Percentiles rank a stretch among this genome's conserved stretches.
phyloP scores from a whole-genome alignment of 345 rosid genomes.

The Durio zibethinus region DNA sequence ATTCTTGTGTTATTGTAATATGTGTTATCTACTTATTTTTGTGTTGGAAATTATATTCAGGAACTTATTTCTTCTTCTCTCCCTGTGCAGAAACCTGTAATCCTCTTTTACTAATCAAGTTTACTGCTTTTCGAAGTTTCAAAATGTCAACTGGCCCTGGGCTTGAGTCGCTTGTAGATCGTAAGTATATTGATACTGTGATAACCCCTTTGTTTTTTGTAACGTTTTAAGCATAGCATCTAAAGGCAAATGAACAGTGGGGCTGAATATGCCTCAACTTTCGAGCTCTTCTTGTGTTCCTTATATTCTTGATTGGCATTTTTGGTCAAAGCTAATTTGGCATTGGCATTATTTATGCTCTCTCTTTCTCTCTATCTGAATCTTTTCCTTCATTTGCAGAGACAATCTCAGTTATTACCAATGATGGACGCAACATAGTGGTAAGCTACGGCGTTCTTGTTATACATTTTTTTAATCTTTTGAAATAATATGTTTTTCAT shows the following conservation, averaged over 20 bases:
- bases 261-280: background rate
- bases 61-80: background rate
- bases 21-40: background rate
- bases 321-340: background rate
- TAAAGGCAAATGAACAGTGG: background rate
- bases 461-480: constrained; percentile 7
- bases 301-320: background rate
- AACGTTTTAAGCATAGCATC: background rate
- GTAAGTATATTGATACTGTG: constrained; percentile 32
- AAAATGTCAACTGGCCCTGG: constrained; percentile 65
- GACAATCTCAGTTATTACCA: constrained; percentile 71
- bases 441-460: constrained; percentile 28
- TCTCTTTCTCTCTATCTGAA: background rate
- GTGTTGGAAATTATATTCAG: background rate
- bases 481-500: background rate
- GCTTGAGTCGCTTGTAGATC: constrained; percentile 81
- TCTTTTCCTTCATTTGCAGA: constrained; percentile 38
- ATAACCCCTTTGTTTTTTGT: background rate
- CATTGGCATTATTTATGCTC: background rate
- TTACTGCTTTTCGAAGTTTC: constrained; percentile 2
- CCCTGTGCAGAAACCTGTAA: background rate
- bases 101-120: background rate
- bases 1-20: background rate
- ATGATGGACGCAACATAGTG: constrained; percentile 94
- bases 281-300: no score